Conservation (phyloP, 495 filamentous ascomycete species). For the Diplogelasinospora grovesii region DNA sequence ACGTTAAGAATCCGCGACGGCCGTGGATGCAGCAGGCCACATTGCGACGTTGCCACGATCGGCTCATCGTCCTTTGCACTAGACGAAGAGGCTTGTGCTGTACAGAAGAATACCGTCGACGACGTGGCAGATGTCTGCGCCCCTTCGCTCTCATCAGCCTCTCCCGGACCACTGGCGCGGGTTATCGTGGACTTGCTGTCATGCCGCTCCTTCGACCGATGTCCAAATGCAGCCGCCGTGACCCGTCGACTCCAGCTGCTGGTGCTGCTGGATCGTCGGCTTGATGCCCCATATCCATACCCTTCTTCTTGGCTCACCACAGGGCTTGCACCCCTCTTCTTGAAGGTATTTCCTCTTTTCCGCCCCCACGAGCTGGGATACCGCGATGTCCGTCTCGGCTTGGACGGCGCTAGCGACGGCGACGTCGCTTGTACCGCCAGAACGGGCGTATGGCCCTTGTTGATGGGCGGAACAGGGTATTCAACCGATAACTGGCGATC, state of each 20-base stretch:
- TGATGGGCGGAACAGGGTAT: no score
- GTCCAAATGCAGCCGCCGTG: slow-evolving; percentile 14
- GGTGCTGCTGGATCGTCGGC: slow-evolving; percentile 1
- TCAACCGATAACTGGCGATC: neutral
- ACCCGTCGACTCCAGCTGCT: slow-evolving; percentile 20
- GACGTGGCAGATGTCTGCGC: neutral
- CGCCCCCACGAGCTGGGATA: slow-evolving; percentile 10
- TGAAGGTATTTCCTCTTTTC: slow-evolving; percentile 2
- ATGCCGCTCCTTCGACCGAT: slow-evolving; percentile 9
- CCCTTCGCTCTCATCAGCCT: slow-evolving; percentile 4
- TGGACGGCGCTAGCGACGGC: neutral
- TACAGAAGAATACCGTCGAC: neutral
- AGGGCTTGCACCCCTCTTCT: slow-evolving; percentile 1
- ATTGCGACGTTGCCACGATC: slow-evolving; percentile 20
- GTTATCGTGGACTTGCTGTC: neutral
- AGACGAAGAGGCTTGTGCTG: neutral
- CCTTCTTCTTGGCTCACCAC: slow-evolving; percentile 5
- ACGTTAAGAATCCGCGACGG: slow-evolving; percentile 27
- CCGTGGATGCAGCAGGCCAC: slow-evolving; percentile 26
- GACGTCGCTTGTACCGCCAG: no score
- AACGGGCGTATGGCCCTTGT: no score
- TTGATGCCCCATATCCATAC: neutral
- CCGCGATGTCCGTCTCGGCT: neutral
- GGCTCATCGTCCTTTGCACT: slow-evolving; percentile 9
- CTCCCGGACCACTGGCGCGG: slow-evolving; percentile 2